These are phyloP conservation scores for Acidomyces sp. DNA, from an alignment of 495 filamentous ascomycete species.

Conservation along the genomic window DNA sequence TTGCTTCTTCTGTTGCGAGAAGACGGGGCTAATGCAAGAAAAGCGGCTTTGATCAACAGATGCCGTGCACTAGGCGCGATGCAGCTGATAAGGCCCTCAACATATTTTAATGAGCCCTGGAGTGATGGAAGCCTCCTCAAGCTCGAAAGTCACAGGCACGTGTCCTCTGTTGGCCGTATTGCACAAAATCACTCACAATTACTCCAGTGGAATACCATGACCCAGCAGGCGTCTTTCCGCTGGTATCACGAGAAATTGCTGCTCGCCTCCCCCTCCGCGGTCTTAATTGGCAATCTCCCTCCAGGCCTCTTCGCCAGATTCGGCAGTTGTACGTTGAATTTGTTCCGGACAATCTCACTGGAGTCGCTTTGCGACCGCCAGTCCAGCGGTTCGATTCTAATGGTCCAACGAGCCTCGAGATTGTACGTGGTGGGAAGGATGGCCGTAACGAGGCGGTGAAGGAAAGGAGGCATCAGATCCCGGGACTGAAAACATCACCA, in stretches of 20 bases:
- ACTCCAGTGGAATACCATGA: slow-evolving; percentile 57
- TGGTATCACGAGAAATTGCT: slow-evolving; percentile 62
- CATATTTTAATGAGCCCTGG: slow-evolving; percentile 4
- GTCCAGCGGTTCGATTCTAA: slow-evolving; percentile 3
- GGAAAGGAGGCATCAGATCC: slow-evolving; percentile 85
- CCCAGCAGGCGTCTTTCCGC: slow-evolving; percentile 70
- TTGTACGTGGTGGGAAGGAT: slow-evolving; percentile 10
- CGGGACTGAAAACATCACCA: slow-evolving; percentile 81
- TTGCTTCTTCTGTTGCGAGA: no score
- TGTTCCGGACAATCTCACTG: slow-evolving; percentile 34
- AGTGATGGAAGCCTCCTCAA: slow-evolving; percentile 39
- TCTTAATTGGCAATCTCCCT: slow-evolving; percentile 91
- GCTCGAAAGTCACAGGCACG: slow-evolving; percentile 60
- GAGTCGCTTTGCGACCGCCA: slow-evolving; percentile 10
- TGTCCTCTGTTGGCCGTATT: no score
- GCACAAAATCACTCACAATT: no score
- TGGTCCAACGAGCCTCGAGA: slow-evolving; percentile 19
- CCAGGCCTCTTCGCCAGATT: slow-evolving; percentile 80
- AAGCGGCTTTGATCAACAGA: no score
- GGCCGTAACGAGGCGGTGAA: slow-evolving; percentile 28
- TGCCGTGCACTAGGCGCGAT: no score
- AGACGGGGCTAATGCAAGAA: no score
- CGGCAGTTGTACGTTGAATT: slow-evolving; percentile 83
- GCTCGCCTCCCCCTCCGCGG: slow-evolving; percentile 77
- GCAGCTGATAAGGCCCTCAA: slow-evolving; percentile 5